A percentile compares a stretch with the other conserved stretches of the same genome.
phyloP scores from a whole-genome alignment of 1,284 basidiomycete genomes.

The Sporisorium iseilematis-ciliati region DNA sequence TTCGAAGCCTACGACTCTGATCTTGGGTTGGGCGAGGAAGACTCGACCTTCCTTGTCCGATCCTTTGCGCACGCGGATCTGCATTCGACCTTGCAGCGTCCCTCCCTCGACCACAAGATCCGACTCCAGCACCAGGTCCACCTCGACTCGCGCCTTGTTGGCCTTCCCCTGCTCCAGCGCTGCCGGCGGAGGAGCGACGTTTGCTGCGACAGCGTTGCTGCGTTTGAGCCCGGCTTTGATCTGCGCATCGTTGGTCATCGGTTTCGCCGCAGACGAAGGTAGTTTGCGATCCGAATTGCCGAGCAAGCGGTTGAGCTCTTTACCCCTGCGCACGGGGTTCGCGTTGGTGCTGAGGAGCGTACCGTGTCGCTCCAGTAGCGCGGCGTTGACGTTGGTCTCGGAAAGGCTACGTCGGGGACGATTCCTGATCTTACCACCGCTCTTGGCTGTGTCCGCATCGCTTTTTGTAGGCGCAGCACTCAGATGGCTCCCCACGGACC shows the following conservation, averaged over 20 bases:
- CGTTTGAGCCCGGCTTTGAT: slow-evolving; percentile 27
- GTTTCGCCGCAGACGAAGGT: slow-evolving; percentile 33
- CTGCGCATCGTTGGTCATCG: slow-evolving; percentile 5
- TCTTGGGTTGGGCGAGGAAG: slow-evolving; percentile 81
- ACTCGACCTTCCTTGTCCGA: slow-evolving; percentile 73
- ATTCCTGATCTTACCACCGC: slow-evolving; percentile 22
- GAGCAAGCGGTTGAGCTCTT: slow-evolving; percentile 58
- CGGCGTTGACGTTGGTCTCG: slow-evolving; percentile 27
- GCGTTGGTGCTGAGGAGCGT: slow-evolving; percentile 57
- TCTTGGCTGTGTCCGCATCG: not conserved
- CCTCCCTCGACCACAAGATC: slow-evolving; percentile 86
- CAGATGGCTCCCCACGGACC: slow-evolving; percentile 13
- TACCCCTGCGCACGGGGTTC: slow-evolving; percentile 56
- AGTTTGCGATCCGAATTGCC: slow-evolving; percentile 55
- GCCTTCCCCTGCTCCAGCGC: slow-evolving; percentile 60
- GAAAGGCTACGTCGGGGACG: slow-evolving; percentile 43
- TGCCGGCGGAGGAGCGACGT: slow-evolving; percentile 38
- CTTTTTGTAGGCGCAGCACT: slow-evolving; percentile 4
- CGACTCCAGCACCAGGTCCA: slow-evolving; percentile 84
- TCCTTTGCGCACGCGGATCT: slow-evolving; percentile 77
- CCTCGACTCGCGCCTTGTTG: slow-evolving; percentile 79
- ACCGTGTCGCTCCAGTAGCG: slow-evolving; percentile 52
- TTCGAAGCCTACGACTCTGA: slow-evolving; percentile 89
- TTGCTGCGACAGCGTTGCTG: slow-evolving; percentile 26
- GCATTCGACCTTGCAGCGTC: slow-evolving; percentile 79